phyloP scores from a whole-genome alignment of 768 basidiomycete genomes.

The Suillus subalutaceus region DNA sequence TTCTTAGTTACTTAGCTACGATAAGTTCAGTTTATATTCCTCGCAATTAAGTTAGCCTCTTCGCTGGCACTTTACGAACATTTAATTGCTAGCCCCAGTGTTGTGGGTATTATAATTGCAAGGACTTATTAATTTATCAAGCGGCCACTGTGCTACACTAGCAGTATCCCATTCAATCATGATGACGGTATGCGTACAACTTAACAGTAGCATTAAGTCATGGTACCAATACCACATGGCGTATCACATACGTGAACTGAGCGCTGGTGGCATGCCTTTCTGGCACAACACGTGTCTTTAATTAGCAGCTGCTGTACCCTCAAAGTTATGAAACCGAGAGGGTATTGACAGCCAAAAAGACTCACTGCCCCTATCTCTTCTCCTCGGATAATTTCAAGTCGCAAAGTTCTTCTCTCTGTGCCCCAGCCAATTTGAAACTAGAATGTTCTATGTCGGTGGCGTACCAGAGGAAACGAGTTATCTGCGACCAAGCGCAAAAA shows the following conservation, averaged over 20 bases:
- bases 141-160: too few species aligned
- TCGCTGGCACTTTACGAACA: too few species aligned
- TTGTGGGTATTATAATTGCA: too few species aligned
- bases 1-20: background rate
- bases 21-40: background rate
- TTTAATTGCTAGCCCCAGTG: background rate
- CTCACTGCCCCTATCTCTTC: background rate
- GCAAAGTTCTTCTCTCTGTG: background rate
- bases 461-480: background rate
- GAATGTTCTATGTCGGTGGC: background rate
- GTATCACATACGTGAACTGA: background rate
- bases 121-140: too few species aligned
- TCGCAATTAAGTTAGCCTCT: background rate
- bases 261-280: background rate
- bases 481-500: constrained; percentile 5
- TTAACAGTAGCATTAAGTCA: background rate
- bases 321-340: constrained; percentile 1
- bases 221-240: too few species aligned
- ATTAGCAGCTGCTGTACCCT: background rate
- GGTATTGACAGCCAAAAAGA: background rate
- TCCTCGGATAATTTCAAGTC: background rate
- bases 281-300: background rate
- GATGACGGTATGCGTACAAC: too few species aligned
- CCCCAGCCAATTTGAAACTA: background rate
- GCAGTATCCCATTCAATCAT: background rate